phyloP scores from a whole-genome alignment of 768 basidiomycete species.

The Punctularia strigosozonata region DNA sequence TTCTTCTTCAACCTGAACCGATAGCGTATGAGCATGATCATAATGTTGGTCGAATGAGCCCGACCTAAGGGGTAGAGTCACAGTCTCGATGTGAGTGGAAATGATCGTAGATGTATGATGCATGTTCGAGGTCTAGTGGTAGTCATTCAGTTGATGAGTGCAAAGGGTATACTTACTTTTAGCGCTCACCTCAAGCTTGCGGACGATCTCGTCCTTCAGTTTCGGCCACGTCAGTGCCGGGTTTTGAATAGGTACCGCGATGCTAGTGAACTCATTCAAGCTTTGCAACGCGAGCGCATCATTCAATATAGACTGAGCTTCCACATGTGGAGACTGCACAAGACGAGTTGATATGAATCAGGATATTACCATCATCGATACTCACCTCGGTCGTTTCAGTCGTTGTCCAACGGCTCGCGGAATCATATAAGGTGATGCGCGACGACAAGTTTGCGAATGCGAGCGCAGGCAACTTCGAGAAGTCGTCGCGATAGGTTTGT shows the following conservation, averaged over 20 bases:
- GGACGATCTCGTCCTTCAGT: too few species aligned
- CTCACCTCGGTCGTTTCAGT: too few species aligned
- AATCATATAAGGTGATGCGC: too few species aligned
- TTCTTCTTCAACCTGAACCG: not conserved
- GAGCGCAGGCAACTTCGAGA: constrained; percentile 46
- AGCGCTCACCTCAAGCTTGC: too few species aligned
- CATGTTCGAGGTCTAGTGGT: constrained; percentile 17
- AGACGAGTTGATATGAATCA: too few species aligned
- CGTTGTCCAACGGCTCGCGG: too few species aligned
- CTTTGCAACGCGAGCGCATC: constrained; percentile 21
- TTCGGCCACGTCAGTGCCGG: too few species aligned
- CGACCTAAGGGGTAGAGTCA: constrained; percentile 50
- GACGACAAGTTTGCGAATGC: too few species aligned
- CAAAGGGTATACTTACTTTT: too few species aligned
- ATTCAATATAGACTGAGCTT: too few species aligned
- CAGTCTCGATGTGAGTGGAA: constrained; percentile 45
- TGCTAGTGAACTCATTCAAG: constrained; percentile 34
- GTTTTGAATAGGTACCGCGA: constrained; percentile 41
- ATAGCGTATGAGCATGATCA: not conserved
- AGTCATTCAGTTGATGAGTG: constrained; percentile 7
- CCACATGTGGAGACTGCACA: too few species aligned
- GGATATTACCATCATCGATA: too few species aligned
- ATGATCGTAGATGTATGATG: constrained; percentile 49
- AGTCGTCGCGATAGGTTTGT: constrained; percentile 54
- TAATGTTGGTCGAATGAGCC: constrained; percentile 1